Base-by-base conservation (phyloP, 2,329 filamentous ascomycete genomes). In the Fusarium tuaranense region DNA sequence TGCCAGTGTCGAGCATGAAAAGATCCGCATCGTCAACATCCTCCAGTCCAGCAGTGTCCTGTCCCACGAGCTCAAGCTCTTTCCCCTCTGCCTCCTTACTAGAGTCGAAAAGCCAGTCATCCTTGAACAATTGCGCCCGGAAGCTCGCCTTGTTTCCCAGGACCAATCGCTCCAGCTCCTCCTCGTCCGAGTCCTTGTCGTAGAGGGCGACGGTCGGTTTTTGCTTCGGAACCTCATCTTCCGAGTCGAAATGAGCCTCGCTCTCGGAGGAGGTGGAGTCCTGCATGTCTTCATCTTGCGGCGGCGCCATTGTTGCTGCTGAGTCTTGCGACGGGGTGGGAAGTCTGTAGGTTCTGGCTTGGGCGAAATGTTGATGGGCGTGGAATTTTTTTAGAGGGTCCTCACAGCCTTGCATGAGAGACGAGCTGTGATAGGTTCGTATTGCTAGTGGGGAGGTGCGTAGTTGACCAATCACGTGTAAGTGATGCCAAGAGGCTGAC, bases 121-220 rank as follows among this genome's bases (percentile, higher is more conserved):
- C 85, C 79, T 85, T 84, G 75, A 93, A 93, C 62, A 98, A 85
- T 48, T 92, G 92, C 67, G 92, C 88, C 68, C 92, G 89, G 82
- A 98, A 98, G 38, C 92, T 94, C n/a, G 90, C 89, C 57, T 92
- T 91, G 83, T 97, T 94, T 65, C 97, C 97, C 72, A 99, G 94
- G 5, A 99, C 93, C 72, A 98, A 86, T 74, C 92, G 91, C 85
- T 98, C 96, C 34, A 98, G 90, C 81, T 96, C 94, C 79, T 93
- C 91, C 82, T 98, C 95, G 63, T 93, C 92, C 16, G 91, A 92
- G 81, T 97, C 95, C 81, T 96, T 97, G 61, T 93, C 92, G 65
- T 81, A 82, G 63, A 83, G 75, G 67, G 67, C 77, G 65, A 75
- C 72, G 65, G 72, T 76, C 65, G 76, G 80, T 75, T 78, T 82